Evolutionary conservation across 257 asterid species (phyloP), one percentile per base, ranked within the genome.

Genomic region (Voacanga thouarsii): DNA sequence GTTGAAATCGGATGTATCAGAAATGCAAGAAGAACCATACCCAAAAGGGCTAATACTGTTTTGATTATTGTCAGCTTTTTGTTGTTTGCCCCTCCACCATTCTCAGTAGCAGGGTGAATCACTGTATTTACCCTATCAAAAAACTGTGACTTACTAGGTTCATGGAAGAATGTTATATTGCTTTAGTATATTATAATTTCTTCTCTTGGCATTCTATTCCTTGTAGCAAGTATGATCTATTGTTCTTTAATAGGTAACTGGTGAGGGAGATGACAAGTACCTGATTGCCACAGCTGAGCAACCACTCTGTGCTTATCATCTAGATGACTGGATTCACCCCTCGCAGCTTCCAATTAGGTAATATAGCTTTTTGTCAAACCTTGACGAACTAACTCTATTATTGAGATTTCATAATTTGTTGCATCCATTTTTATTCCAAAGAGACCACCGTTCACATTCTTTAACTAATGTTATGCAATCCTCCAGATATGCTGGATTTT

Each of bases 251-350:
- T 78, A 94, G 97, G 97, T 95, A n/a, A 91, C 97, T 75, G 98
- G 97, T 44, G 98, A 91, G 76, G 99, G 97, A 57, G 99, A 95
- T 51, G 98, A 95, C 82, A 95, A 95, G 78, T 93, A 95, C 87
- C 87, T 95, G 75, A 95, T 95, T 84, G 99, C 99, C 55, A 94
- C 99, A 2, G 93, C 97, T 56, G 99, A 94, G 82, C 99, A 92
- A 75, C 99, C 97, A 15, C 90, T 94, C 49, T 94, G 97, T 82
- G 97, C 97, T 39, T 94, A 91, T 88, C 97, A 94, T 84, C 72
- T 89, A 39, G 97, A 94, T 45, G 97, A 94, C 71, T 92, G 97
- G 99, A 90, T 94, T 82, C 97, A 92, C 71, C 97, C 97, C 67
- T 80, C 98, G 0, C 88, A 93, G 81, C 79, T 95, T 59, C 98